Evolutionary conservation across 2,329 filamentous ascomycete genomes (phyloP).

Genomic region (Sordariomycetes sp.): DNA sequence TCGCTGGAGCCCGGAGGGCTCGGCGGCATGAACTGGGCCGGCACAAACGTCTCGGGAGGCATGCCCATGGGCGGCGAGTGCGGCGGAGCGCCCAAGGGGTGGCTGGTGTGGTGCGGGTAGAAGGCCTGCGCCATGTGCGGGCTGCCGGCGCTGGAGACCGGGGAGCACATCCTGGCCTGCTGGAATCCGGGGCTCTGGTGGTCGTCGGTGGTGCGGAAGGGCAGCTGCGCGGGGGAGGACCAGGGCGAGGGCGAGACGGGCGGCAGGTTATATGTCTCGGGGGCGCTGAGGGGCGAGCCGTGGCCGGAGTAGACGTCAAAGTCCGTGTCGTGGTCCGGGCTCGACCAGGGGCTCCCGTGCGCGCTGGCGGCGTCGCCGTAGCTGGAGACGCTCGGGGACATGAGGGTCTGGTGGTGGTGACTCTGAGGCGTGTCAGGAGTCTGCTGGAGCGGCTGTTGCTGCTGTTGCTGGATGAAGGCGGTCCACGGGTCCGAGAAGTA

Average conservation of each 20-base stretch:
- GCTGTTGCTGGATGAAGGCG: too few relatives aligned
- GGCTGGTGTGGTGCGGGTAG: neutral
- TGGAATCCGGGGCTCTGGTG: neutral
- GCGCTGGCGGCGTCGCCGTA: neutral
- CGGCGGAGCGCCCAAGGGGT: neutral
- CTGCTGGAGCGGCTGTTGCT: neutral
- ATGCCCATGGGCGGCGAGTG: neutral
- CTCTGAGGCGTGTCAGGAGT: neutral
- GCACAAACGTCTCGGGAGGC: neutral
- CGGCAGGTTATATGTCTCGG: slow-evolving; percentile 12
- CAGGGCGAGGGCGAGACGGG: neutral
- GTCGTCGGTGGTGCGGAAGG: neutral
- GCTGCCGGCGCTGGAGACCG: neutral
- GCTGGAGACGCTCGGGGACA: neutral
- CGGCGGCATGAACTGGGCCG: neutral
- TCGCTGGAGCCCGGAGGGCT: neutral
- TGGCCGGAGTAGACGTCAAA: slow-evolving; percentile 24
- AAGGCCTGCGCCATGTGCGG: neutral
- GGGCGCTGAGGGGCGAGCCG: slow-evolving; percentile 17
- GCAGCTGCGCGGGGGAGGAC: neutral
- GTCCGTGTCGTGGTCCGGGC: slow-evolving; percentile 16
- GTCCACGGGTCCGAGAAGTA: neutral
- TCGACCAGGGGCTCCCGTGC: neutral
- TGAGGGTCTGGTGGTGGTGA: neutral
- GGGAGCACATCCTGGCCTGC: neutral